Base-by-base conservation (phyloP, 2,329 filamentous ascomycete genomes). In the Fusarium humuli region DNA sequence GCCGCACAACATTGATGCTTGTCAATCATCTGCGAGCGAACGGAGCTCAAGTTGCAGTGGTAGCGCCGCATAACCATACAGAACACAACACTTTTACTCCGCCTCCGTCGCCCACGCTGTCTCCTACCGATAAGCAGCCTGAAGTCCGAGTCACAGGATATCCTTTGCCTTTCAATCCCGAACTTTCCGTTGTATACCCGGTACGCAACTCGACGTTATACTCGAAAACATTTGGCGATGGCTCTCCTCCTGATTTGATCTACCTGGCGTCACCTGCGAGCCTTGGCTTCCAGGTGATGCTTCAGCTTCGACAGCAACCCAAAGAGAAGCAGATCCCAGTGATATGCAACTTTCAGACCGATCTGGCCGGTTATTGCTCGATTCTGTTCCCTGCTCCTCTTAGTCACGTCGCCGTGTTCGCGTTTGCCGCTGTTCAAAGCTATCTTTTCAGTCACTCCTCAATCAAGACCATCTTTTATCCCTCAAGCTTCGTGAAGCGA, bases 321-420 rank as follows among this genome's bases (percentile, higher is more conserved):
- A 77, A 77, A 23, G 81, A 85, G 32, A 81, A 82, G 11, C 88
- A 88, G 44, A 85, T 89, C 2, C 87, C 87, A 4, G 81, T 91
- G 3, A 82, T 92, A 45, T 86, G 90, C 76, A 93, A 92, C 77
- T 92, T 92, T 70, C 90, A 92, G 77, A 93, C 90, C 2, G 90
- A 92, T 75, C 81, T 93, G 12, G 87, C 89, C 0, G 89, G 89
- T 3, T 93, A 92, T 76, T 90, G 88, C 73, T 84, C 87, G 50
- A 91, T 92, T 53, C 81, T 93, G n/a, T 91, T 93, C 65, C 89
- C 90, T 0, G 80, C 83, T 3, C 89, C 88, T 0, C 81, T 93
- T 20, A 88, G 88, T 71, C 79, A 80, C 13, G 83, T 90, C 60
- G 90, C 88, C 7, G 88, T 90, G 48, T 89, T 85, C 77, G 81